Evolutionary conservation across 148 eudicot genomes (phyloP), one percentile per base, ranked within the genome.

Genomic region (Oxyria digyna): DNA sequence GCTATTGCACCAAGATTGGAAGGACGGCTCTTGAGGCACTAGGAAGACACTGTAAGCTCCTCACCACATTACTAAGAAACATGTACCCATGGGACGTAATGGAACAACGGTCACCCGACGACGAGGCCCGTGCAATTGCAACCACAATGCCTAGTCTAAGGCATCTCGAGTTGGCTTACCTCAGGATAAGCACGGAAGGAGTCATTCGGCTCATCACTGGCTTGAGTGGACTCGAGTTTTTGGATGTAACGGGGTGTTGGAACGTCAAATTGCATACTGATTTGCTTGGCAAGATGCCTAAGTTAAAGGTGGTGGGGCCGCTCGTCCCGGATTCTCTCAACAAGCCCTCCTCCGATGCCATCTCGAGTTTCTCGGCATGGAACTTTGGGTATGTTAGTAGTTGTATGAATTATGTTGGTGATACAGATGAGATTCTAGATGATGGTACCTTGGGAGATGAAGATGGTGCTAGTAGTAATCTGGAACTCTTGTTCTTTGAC

Each of bases 171-270:
- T 57, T 90, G 24, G 85, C 90, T 43, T 83, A 89, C 73, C 70
- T 87, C 37, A 78, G 75, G 65, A 77, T 90, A 12, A 74, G 78
- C n/a, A 84, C 85, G 10, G 20, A 70, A 40, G 75, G 83, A 23
- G 80, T 81, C 57, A 27, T 72, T 9, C 74, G 72, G 72, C 81
- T 90, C 26, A 37, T 90, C 8, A 52, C 43, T 7, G 54, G 71
- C 38, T 85, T 90, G 72, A 55, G 5, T 26, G 55, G 77, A 35
- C 93, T 90, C 1, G 86, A 87, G 77, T 49, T 84, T 20, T 73
- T 90, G 43, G 96, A 90, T 45, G 75, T 90, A 41, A 74, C 81
- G 71, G 96, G 96, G 8, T 90, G 96, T 73, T 90, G 93, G 89
- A 76, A 84, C 33, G 91, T 90, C 73, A 74, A 85, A 37, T 77